phyloP scores from a whole-genome alignment of 441 rosid species.

The Croton laevigatus region DNA sequence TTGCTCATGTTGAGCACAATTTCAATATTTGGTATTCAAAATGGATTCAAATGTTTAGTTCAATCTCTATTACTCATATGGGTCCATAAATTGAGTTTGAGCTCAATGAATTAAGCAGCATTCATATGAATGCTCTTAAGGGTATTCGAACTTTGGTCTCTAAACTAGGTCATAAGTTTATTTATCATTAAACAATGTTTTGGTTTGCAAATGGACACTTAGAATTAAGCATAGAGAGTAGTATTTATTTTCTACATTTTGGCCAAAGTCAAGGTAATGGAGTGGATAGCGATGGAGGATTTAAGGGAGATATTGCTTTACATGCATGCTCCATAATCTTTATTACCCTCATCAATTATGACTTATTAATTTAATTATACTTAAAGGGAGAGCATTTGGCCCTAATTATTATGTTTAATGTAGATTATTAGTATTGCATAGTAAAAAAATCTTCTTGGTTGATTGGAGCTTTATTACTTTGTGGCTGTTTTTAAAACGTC shows the following conservation, averaged over 20 bases:
- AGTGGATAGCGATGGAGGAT: neutral
- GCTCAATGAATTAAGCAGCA: no score
- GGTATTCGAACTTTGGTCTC: no score
- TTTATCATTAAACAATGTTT: no score
- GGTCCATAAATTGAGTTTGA: no score
- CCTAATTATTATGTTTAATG: constrained; percentile 1
- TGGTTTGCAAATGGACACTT: no score
- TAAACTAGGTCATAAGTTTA: no score
- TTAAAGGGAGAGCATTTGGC: constrained; percentile 8
- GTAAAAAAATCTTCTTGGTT: neutral
- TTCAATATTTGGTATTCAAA: no score
- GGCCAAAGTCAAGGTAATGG: neutral
- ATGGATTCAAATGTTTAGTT: no score
- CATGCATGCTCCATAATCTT: neutral
- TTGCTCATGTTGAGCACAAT: no score
- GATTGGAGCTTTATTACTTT: constrained; percentile 10
- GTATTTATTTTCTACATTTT: neutral
- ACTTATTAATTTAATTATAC: neutral
- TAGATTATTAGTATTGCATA: neutral
- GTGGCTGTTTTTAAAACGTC: constrained; percentile 20
- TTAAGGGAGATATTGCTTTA: neutral
- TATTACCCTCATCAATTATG: neutral
- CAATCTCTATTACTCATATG: no score
- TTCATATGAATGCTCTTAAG: no score
- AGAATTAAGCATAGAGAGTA: no score